A percentile compares a stretch with the other conserved stretches of the same genome.
Evolutionary conservation across 345 rosid genomes (phyloP).

Genomic region (Linum trigynum): DNA sequence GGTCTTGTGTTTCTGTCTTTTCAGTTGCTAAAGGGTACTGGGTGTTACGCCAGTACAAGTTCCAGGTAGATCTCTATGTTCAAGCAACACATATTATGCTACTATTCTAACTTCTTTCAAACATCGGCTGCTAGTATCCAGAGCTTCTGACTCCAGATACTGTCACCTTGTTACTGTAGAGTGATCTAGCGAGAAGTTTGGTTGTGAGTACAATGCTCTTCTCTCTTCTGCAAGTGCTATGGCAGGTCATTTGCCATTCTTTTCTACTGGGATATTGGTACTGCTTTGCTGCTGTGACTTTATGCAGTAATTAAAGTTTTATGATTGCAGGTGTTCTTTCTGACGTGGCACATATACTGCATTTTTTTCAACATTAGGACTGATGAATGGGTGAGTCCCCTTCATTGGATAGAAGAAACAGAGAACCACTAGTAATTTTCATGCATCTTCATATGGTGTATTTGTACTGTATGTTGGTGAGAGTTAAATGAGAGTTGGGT

Average conservation of each 20-base stretch:
- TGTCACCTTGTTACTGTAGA: constrained; percentile 17
- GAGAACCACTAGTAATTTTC: not conserved
- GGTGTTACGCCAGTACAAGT: constrained; percentile 9
- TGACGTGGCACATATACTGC: constrained; percentile 55
- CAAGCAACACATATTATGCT: not conserved
- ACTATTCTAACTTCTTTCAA: not conserved
- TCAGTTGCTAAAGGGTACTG: constrained; percentile 22
- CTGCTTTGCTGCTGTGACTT: not conserved
- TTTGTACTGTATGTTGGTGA: too few species aligned
- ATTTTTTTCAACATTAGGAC: constrained; percentile 52
- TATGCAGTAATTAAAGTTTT: constrained; percentile 1
- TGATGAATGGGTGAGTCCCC: constrained; percentile 62
- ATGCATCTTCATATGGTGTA: too few species aligned
- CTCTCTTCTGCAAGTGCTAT: constrained; percentile 42
- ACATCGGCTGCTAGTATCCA: not conserved
- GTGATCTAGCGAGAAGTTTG: constrained; percentile 19
- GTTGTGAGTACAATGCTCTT: constrained; percentile 40
- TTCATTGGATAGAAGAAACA: not conserved
- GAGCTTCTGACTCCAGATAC: not conserved
- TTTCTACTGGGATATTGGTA: not conserved
- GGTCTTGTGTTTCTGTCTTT: not conserved
- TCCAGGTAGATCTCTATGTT: constrained; percentile 23
- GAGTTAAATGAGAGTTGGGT: too few species aligned
- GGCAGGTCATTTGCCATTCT: constrained; percentile 42
- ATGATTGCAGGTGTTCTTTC: constrained; percentile 33